Evolutionary conservation across 2,329 filamentous ascomycete species (phyloP).

Genomic region (Fusarium sulawesiense): DNA sequence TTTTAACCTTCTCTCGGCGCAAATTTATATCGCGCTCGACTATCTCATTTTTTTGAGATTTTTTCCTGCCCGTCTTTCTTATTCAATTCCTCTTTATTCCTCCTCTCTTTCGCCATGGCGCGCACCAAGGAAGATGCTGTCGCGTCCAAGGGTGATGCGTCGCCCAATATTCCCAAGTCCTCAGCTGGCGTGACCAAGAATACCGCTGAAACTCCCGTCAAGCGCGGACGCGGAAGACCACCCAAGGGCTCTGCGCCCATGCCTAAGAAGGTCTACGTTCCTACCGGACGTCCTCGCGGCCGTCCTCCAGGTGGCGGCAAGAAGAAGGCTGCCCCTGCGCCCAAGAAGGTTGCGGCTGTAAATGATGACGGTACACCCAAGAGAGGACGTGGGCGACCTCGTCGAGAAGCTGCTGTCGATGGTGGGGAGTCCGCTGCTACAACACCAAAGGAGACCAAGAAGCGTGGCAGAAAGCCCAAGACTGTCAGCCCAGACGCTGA

Average conservation of each 20-base stretch:
- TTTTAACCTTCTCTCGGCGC: not conserved
- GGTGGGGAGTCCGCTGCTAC: constrained; percentile 23
- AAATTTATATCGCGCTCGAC: constrained; percentile 1
- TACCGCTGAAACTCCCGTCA: constrained; percentile 53
- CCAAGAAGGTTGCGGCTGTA: constrained; percentile 9
- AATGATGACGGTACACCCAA: constrained; percentile 26
- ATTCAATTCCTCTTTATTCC: constrained; percentile 1
- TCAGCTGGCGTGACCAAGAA: constrained; percentile 54
- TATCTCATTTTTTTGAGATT: constrained; percentile 25
- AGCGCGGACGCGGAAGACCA: constrained; percentile 55
- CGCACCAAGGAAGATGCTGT: constrained; percentile 49
- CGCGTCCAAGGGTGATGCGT: constrained; percentile 31
- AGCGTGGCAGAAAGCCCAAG: constrained; percentile 47
- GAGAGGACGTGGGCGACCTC: constrained; percentile 46
- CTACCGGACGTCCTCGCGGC: constrained; percentile 60
- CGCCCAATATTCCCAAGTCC: constrained; percentile 45
- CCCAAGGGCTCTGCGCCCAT: constrained; percentile 49
- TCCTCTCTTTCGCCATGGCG: constrained; percentile 42
- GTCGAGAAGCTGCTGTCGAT: constrained; percentile 41
- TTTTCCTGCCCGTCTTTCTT: not conserved
- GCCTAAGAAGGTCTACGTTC: constrained; percentile 48
- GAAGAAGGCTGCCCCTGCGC: constrained; percentile 26
- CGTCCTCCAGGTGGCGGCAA: constrained; percentile 58
- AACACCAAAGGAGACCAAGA: constrained; percentile 39
- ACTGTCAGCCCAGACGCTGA: constrained; percentile 30